These are phyloP conservation scores for Aureobasidium vineae DNA, from an alignment of 2,329 filamentous ascomycete species.

Conservation along the genomic window DNA sequence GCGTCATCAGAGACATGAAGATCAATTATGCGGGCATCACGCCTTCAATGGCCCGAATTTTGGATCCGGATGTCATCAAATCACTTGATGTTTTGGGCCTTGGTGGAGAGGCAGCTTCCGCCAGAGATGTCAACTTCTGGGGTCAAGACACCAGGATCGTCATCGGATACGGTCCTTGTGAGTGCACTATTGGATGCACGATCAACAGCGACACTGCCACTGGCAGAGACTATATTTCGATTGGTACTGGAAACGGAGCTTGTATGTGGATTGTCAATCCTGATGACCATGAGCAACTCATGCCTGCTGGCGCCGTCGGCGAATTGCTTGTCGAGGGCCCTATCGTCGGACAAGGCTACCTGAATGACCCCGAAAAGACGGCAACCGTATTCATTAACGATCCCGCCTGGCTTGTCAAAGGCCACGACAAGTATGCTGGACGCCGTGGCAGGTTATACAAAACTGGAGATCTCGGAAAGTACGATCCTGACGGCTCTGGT, in stretches of 20 bases:
- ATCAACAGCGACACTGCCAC: conserved; percentile 28
- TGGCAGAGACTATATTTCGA: conserved; percentile 26
- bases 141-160: conserved; percentile 41
- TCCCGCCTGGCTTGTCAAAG: conserved; percentile 32
- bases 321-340: conserved; percentile 51
- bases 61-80: conserved; percentile 43
- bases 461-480: conserved; percentile 59
- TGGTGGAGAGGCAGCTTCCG: conserved; percentile 46
- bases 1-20: conserved; percentile 40
- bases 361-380: conserved; percentile 38
- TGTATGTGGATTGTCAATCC: conserved; percentile 38
- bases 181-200: conserved; percentile 35
- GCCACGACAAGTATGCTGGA: conserved; percentile 33
- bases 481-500: conserved; percentile 51
- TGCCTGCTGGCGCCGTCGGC: conserved; percentile 48
- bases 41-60: conserved; percentile 45
- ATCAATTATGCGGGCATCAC: conserved; percentile 49
- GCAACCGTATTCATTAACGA: conserved; percentile 37
- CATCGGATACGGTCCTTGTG: conserved; percentile 49
- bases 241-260: conserved; percentile 30
- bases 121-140: conserved; percentile 43
- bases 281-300: conserved; percentile 33
- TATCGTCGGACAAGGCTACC: conserved; percentile 47
- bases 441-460: conserved; percentile 54
- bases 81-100: conserved; percentile 45